phyloP scores from a whole-genome alignment of 1,284 basidiomycete species.

The Cerrena zonata region DNA sequence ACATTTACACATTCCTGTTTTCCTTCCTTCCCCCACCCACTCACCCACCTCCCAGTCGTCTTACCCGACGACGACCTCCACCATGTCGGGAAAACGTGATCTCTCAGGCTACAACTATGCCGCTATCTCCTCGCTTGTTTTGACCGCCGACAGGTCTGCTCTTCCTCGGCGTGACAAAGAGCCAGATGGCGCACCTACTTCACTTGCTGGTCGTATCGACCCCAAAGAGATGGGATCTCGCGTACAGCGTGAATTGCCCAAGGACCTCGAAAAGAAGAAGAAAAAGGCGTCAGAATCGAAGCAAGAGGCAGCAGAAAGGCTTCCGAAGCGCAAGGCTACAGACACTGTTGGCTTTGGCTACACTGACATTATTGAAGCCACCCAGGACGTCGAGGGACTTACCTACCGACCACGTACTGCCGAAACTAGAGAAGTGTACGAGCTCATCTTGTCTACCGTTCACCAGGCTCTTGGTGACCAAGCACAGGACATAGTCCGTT shows the following conservation, averaged over 20 bases:
- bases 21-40: background rate
- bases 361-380: slow-evolving; percentile 86
- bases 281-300: slow-evolving; percentile 59
- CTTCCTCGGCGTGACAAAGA: slow-evolving; percentile 83
- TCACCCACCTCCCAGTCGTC: slow-evolving; percentile 9
- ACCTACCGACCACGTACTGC: slow-evolving; percentile 88
- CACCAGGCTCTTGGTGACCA: slow-evolving; percentile 88
- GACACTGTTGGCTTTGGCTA: slow-evolving; percentile 67
- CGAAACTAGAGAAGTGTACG: slow-evolving; percentile 92
- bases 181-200: slow-evolving; percentile 92
- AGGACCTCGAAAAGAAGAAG: slow-evolving; percentile 95
- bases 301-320: slow-evolving; percentile 53
- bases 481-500: slow-evolving; percentile 90
- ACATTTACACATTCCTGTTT: too few species aligned
- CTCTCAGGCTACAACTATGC: slow-evolving; percentile 86
- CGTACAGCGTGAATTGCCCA: slow-evolving; percentile 76
- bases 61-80: slow-evolving; percentile 9
- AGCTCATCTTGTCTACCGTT: slow-evolving; percentile 82
- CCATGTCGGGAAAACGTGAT: slow-evolving; percentile 57
- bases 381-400: slow-evolving; percentile 87
- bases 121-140: slow-evolving; percentile 80
- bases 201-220: slow-evolving; percentile 88
- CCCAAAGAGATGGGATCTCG: slow-evolving; percentile 91
- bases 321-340: slow-evolving; percentile 46
- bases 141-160: slow-evolving; percentile 74